Base-by-base conservation (phyloP, 257 asterid species). In the Henckelia pumila region DNA sequence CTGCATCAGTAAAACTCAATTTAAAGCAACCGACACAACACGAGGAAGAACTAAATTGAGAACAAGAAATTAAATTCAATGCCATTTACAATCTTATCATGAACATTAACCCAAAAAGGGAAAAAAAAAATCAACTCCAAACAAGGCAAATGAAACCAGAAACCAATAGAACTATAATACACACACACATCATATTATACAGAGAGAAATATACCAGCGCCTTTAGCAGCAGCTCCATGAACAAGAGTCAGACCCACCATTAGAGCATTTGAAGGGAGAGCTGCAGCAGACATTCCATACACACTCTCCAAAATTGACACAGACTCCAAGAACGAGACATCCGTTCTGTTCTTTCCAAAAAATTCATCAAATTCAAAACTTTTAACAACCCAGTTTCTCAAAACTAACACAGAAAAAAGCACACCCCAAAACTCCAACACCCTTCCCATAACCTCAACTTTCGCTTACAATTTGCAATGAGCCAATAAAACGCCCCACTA, bases 221-320 rank as follows among this genome's bases (percentile, higher is more conserved):
- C 95, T 83, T 78, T 84, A 57, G 91, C 87, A 64, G 81, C 91
- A 61, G 98, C 98, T 68, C 92, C 95, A 4, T 68, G 87, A 75
- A 92, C 73, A 69, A 92, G 87, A 66, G 96, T 80, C 55, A 92
- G 87, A 21, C 74, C 78, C 50, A 92, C 90, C 94, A 84, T 84
- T 16, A 85, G 83, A 37, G 89, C 85, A 69, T 74, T 69, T 53
- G 84, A 67, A 58, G 75, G 77, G 2, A 75, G 29, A 35, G 82
- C 7, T 25, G 78, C 81, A 63, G 73, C 83, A 10, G 83, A 73
- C 14, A 71, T 69, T 66, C 81, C 93, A 77, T 85, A 80, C 61
- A 76, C 75, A 64, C 86, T 79, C 58, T 81, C 83, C 77, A 73
- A 63, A 68, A n/a, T 3, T 2, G 79, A 73, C 67, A 76, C 47